Evolutionary conservation across 805 yeast species (phyloP), one percentile per base, ranked within the genome.

Genomic region (Candida alai): DNA sequence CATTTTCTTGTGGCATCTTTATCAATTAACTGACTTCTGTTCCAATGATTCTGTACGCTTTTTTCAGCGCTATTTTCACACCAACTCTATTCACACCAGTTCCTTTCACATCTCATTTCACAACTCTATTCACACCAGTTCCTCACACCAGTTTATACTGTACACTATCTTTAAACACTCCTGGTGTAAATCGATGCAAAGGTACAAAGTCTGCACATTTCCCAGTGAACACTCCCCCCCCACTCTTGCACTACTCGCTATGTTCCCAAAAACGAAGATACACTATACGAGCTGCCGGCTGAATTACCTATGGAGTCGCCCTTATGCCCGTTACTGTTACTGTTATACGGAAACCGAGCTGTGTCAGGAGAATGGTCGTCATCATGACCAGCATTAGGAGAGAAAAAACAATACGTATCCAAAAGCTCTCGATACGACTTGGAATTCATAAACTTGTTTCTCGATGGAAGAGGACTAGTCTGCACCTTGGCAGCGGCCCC

Each of bases 361-460:
- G n/a, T n/a, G 10, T 34, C 40, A 12, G 38, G 14, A 14, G 30
- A 15, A 8, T 33, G 50, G 15, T 44, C 40, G 14, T 48, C 44
- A 22, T 43, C 46, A 6, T 39, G 39, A n/a, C 42, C 29, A n/a
- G 45, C 44, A 3, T 55, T 31, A 8, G 59, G 46, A 36, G 45
- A 43, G 27, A 73, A 79, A 45, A 80, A 80, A 44, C 86, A 80
- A 47, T 75, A 80, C 19, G 73, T 69, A 31, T 78, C 77, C 33
- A 80, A 54, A 14, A 79, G 54, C 38, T 77, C 75, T 42, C 73
- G 70, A 47, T 79, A 79, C 1, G 77, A 62, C 44, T 70, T 67
- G 4, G 81, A 69, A 44, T 33, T 34, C 19, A 37, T 20, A 18
- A 37, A 37, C 11, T 30, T 32, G 19, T 14, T 37, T 19, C 24